phyloP scores from a whole-genome alignment of 75 land plant species.

The Selaginella tamariscina region DNA sequence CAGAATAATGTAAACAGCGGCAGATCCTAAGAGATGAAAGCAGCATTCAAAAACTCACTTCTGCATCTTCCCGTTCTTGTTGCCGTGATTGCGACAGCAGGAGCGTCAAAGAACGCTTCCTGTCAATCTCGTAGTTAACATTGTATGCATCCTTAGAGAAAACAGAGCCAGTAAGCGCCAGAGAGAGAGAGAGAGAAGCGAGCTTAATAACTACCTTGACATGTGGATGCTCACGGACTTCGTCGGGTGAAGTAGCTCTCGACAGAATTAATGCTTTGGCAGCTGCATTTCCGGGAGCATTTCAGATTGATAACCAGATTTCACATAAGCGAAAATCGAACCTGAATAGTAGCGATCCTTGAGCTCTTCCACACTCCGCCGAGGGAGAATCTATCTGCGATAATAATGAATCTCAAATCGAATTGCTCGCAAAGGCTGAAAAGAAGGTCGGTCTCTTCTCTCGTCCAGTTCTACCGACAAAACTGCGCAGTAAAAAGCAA shows the following conservation, averaged over 20 bases:
- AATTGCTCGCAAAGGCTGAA: conserved; percentile 79
- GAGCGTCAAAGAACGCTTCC: conserved; percentile 62
- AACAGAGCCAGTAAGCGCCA: no score
- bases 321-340: conserved; percentile 14
- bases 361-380: conserved; percentile 70
- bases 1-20: not conserved
- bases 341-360: conserved; percentile 85
- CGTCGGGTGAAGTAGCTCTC: conserved; percentile 63
- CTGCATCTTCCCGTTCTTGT: conserved; percentile 80
- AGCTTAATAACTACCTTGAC: conserved; percentile 70
- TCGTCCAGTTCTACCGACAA: conserved; percentile 48
- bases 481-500: not conserved
- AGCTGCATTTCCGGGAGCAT: conserved; percentile 28
- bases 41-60: conserved; percentile 32
- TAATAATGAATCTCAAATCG: conserved; percentile 75
- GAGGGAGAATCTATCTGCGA: conserved; percentile 79
- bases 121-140: conserved; percentile 52
- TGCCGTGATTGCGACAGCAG: conserved; percentile 71
- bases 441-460: conserved; percentile 76
- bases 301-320: not conserved
- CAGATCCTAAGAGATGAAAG: not conserved
- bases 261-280: conserved; percentile 56
- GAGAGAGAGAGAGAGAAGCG: no score
- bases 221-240: conserved; percentile 56
- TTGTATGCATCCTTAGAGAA: conserved; percentile 61